Conservation (phyloP, 148 eudicot species). For the Spergularia bocconei region DNA sequence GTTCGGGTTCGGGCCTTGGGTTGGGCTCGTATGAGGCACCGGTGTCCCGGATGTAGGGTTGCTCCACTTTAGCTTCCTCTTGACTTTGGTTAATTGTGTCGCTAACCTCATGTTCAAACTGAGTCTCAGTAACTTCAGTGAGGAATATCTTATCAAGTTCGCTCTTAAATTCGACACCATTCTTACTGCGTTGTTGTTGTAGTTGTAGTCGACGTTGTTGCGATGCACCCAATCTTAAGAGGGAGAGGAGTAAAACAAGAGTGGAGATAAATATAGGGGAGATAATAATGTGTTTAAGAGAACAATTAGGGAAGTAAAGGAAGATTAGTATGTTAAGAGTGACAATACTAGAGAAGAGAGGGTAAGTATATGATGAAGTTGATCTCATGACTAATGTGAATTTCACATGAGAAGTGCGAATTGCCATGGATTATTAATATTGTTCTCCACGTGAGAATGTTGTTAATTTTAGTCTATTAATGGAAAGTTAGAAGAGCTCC, state of each 20-base stretch:
- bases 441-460: slow-evolving; percentile 3
- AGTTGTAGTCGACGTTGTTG: slow-evolving; percentile 25
- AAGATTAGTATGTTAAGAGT: slow-evolving; percentile 47
- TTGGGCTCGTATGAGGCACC: neutral
- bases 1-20: neutral
- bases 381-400: neutral
- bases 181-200: neutral
- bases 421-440: neutral
- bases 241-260: slow-evolving; percentile 39
- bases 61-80: neutral
- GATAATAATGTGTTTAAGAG: slow-evolving; percentile 28
- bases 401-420: neutral
- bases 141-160: neutral
- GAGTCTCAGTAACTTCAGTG: neutral
- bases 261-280: slow-evolving; percentile 58
- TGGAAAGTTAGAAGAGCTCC: slow-evolving; percentile 12
- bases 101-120: neutral
- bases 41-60: neutral
- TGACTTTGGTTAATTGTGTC: neutral
- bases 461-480: neutral
- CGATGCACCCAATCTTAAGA: slow-evolving; percentile 52
- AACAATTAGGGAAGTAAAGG: slow-evolving; percentile 50
- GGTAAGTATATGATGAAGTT: slow-evolving; percentile 4
- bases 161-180: neutral
- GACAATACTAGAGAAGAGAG: slow-evolving; percentile 48